Evolutionary conservation across 768 basidiomycete genomes (phyloP).

Genomic region (Pleurotus tuoliensis): DNA sequence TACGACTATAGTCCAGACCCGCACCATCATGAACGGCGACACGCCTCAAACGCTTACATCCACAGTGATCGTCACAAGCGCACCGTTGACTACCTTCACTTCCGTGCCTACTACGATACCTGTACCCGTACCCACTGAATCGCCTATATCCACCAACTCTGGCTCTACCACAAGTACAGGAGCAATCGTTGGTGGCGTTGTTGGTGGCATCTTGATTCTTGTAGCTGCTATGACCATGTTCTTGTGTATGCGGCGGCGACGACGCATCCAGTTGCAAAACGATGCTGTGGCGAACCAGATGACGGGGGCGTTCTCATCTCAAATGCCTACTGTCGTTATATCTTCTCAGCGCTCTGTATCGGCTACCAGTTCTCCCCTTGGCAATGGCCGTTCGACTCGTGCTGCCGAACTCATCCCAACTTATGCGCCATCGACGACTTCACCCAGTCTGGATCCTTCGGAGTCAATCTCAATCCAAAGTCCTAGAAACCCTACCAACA

Average conservation of each 20-base stretch:
- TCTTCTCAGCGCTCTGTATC: background rate
- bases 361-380: background rate
- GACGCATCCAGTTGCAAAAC: background rate
- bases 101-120: too few species aligned
- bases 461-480: background rate
- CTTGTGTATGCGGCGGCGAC: constrained; percentile 6
- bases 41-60: too few species aligned
- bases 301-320: background rate
- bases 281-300: background rate
- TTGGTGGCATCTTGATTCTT: constrained; percentile 2
- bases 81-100: too few species aligned
- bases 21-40: too few species aligned
- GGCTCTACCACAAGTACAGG: background rate
- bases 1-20: too few species aligned
- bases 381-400: background rate
- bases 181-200: constrained; percentile 7
- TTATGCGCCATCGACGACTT: background rate
- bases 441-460: background rate
- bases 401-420: background rate
- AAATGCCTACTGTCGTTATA: background rate
- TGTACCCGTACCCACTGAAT: background rate
- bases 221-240: background rate
- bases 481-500: background rate
- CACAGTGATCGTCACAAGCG: too few species aligned
- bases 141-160: background rate